Percentiles rank a stretch among this genome's conserved stretches.
phyloP scores from a whole-genome alignment of 163 green algal genomes.

The Scenedesmus sp. region DNA sequence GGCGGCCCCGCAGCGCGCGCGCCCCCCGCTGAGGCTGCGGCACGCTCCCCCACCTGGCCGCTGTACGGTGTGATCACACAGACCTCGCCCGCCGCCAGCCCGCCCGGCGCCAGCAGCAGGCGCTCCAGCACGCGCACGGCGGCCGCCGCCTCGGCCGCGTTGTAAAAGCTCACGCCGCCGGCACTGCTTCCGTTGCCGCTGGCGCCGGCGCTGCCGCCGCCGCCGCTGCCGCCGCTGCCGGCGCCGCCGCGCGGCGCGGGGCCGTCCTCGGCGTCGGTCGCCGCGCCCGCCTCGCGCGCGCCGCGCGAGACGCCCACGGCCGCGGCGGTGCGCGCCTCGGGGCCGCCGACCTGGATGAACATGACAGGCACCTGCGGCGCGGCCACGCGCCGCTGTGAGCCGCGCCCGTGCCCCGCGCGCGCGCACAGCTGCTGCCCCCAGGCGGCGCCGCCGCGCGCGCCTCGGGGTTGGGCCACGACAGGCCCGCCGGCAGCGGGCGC shows the following conservation, averaged over 20 bases:
- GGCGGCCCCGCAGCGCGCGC: neutral
- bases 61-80: conserved; percentile 94
- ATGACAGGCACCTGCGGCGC: conserved; percentile 29
- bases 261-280: neutral
- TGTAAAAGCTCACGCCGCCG: conserved; percentile 54
- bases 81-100: conserved; percentile 67
- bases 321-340: conserved; percentile 34
- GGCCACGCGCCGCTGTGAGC: neutral
- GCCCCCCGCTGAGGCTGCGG: too few relatives aligned
- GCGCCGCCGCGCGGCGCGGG: neutral
- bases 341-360: conserved; percentile 34
- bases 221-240: neutral
- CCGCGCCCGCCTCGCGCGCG: neutral
- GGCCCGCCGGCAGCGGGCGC: conserved; percentile 44
- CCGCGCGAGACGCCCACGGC: conserved; percentile 26
- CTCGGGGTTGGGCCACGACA: conserved; percentile 59
- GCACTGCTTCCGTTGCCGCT: neutral
- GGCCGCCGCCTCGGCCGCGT: conserved; percentile 47
- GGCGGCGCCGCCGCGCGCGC: conserved; percentile 17
- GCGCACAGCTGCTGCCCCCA: neutral
- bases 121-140: conserved; percentile 62
- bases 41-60: conserved; percentile 68
- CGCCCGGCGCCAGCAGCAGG: conserved; percentile 54
- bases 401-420: too few relatives aligned
- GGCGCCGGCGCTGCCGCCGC: neutral